Conservation (phyloP, 2,329 filamentous ascomycete genomes). For the Sclerotinia subarctica region DNA sequence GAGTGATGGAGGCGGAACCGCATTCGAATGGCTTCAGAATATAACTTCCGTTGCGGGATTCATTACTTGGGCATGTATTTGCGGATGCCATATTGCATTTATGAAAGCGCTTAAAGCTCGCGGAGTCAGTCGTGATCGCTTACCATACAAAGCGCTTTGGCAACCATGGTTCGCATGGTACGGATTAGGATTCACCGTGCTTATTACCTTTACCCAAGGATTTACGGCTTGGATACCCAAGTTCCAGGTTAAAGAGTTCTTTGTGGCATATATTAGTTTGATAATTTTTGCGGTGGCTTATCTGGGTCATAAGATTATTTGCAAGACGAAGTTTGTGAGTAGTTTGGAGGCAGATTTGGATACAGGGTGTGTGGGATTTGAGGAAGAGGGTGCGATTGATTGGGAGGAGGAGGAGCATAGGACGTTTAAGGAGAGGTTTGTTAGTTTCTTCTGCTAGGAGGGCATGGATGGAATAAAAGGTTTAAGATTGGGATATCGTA, state of each 20-base stretch:
- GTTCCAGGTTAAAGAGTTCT: slow-evolving; percentile 60
- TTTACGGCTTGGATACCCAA: slow-evolving; percentile 62
- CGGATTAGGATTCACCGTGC: slow-evolving; percentile 60
- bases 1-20: slow-evolving; percentile 53
- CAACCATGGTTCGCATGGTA: slow-evolving; percentile 65
- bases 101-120: slow-evolving; percentile 57
- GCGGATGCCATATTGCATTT: slow-evolving; percentile 62
- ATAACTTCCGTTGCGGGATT: slow-evolving; percentile 67
- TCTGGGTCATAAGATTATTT: slow-evolving; percentile 55
- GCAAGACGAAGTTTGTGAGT: slow-evolving; percentile 40
- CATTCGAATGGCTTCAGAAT: slow-evolving; percentile 72
- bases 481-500: neutral
- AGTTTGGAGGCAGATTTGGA: slow-evolving; percentile 44
- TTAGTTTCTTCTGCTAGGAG: slow-evolving; percentile 10
- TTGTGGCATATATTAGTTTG: slow-evolving; percentile 61
- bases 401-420: neutral
- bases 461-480: neutral
- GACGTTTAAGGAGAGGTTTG: slow-evolving; percentile 1
- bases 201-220: slow-evolving; percentile 66
- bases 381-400: neutral
- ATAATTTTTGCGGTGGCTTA: slow-evolving; percentile 61
- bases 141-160: slow-evolving; percentile 59
- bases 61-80: slow-evolving; percentile 68
- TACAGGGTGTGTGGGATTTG: slow-evolving; percentile 39
- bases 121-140: slow-evolving; percentile 52